Evolutionary conservation across 2,329 filamentous ascomycete species (phyloP).

Genomic region (Colletotrichum plurivorum): DNA sequence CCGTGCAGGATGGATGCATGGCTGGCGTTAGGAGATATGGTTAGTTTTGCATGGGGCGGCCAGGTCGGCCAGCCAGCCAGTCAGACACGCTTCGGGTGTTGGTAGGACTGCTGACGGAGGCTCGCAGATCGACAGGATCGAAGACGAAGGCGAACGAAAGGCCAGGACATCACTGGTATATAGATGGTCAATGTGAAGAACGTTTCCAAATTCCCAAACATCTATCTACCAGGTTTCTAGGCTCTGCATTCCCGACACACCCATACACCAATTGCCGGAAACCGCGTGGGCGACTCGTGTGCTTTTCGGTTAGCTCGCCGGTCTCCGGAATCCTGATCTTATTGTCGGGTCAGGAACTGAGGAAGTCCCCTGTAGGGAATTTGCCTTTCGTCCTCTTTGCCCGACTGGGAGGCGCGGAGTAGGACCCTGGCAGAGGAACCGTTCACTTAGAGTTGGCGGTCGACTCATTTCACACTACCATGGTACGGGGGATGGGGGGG

Average conservation of each 20-base stretch:
- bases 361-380: slow-evolving; percentile 20
- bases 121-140: slow-evolving; percentile 19
- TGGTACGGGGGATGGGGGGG: not conserved
- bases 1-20: slow-evolving; percentile 36
- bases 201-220: slow-evolving; percentile 17
- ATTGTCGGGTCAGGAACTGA: slow-evolving; percentile 11
- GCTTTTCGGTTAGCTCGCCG: slow-evolving; percentile 9
- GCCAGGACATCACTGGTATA: slow-evolving; percentile 33
- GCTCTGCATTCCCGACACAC: not conserved
- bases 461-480: slow-evolving; percentile 2
- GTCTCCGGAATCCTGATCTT: slow-evolving; percentile 27
- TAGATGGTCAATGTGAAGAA: slow-evolving; percentile 39
- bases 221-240: not conserved
- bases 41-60: slow-evolving; percentile 36
- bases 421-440: not conserved
- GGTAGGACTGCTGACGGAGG: slow-evolving; percentile 30
- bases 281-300: slow-evolving; percentile 10
- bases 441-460: slow-evolving; percentile 12
- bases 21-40: slow-evolving; percentile 40
- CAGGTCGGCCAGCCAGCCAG: not conserved
- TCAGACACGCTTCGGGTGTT: slow-evolving; percentile 10
- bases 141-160: slow-evolving; percentile 23
- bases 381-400: slow-evolving; percentile 11
- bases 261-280: slow-evolving; percentile 2
- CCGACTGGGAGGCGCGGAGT: slow-evolving; percentile 4